Conservation (phyloP, 2,329 filamentous ascomycete genomes). For the Trichoderma cornu-damae region DNA sequence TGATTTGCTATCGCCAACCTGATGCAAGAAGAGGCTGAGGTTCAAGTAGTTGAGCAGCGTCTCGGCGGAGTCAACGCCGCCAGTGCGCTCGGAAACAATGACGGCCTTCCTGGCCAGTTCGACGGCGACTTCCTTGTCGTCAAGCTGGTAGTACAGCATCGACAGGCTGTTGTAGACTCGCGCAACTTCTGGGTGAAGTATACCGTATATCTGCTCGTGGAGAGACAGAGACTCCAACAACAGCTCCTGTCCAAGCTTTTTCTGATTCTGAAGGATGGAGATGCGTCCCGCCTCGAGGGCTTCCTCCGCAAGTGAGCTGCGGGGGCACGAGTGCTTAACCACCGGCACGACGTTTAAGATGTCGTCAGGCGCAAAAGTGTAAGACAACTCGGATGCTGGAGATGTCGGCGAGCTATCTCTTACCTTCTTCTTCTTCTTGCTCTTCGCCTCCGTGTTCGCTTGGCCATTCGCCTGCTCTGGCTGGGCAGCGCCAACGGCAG, state of each 20-base stretch:
- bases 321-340: slow-evolving; percentile 88
- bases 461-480: slow-evolving; percentile 38
- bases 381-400: slow-evolving; percentile 37
- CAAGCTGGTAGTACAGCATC: slow-evolving; percentile 94
- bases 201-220: slow-evolving; percentile 98
- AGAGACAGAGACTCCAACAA: slow-evolving; percentile 92
- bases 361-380: slow-evolving; percentile 71
- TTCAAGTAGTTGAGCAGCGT: slow-evolving; percentile 95
- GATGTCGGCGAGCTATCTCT: slow-evolving; percentile 50
- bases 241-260: slow-evolving; percentile 91
- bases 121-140: slow-evolving; percentile 92
- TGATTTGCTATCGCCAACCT: slow-evolving; percentile 79
- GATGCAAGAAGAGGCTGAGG: slow-evolving; percentile 88
- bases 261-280: slow-evolving; percentile 91
- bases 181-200: slow-evolving; percentile 92
- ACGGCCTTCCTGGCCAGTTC: slow-evolving; percentile 95
- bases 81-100: slow-evolving; percentile 88
- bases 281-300: slow-evolving; percentile 93
- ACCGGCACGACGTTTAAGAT: slow-evolving; percentile 90
- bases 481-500: slow-evolving; percentile 28
- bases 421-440: slow-evolving; percentile 54
- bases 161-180: slow-evolving; percentile 92
- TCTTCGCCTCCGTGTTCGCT: slow-evolving; percentile 43
- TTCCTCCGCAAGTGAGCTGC: slow-evolving; percentile 88
- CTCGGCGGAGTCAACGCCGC: slow-evolving; percentile 89